phyloP scores from a whole-genome alignment of 306 rosid genomes.

The Acacia melanoxylon region DNA sequence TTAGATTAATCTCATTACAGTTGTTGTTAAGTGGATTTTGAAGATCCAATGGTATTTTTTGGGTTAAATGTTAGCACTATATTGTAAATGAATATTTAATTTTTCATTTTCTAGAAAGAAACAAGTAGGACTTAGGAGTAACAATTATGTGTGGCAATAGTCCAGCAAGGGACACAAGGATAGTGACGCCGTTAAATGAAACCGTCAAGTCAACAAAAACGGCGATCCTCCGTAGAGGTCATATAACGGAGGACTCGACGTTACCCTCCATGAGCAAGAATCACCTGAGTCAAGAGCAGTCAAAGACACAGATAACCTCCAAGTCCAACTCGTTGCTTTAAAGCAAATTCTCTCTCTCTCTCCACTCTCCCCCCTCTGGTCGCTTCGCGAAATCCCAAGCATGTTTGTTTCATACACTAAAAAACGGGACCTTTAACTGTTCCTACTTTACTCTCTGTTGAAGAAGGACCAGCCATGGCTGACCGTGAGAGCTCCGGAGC shows the following conservation, averaged over 20 bases:
- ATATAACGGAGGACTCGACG: slow-evolving; percentile 39
- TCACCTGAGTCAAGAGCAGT: slow-evolving; percentile 67
- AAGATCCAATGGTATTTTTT: too few relatives aligned
- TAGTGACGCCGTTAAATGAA: slow-evolving; percentile 32
- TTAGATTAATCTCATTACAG: too few relatives aligned
- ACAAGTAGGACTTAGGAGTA: too few relatives aligned
- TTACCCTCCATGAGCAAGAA: slow-evolving; percentile 29
- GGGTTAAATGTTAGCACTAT: too few relatives aligned
- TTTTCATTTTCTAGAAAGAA: too few relatives aligned
- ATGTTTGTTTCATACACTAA: slow-evolving; percentile 18
- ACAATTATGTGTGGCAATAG: not conserved
- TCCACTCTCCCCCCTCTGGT: not conserved
- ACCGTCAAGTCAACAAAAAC: slow-evolving; percentile 40
- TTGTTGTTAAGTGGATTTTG: too few relatives aligned
- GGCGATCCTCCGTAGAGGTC: not conserved
- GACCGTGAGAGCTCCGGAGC: slow-evolving; percentile 45
- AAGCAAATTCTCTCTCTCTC: slow-evolving; percentile 24
- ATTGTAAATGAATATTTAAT: too few relatives aligned
- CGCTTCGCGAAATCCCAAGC: slow-evolving; percentile 38
- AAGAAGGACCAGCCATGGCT: slow-evolving; percentile 46
- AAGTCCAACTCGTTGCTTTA: slow-evolving; percentile 11
- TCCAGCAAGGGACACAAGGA: slow-evolving; percentile 8
- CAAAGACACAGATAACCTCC: slow-evolving; percentile 65
- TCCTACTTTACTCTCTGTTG: slow-evolving; percentile 43
- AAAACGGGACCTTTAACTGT: slow-evolving; percentile 17